A percentile compares a stretch with the other conserved stretches of the same genome.
phyloP scores from a whole-genome alignment of 2,329 filamentous ascomycete species.

The Monilinia polystroma region DNA sequence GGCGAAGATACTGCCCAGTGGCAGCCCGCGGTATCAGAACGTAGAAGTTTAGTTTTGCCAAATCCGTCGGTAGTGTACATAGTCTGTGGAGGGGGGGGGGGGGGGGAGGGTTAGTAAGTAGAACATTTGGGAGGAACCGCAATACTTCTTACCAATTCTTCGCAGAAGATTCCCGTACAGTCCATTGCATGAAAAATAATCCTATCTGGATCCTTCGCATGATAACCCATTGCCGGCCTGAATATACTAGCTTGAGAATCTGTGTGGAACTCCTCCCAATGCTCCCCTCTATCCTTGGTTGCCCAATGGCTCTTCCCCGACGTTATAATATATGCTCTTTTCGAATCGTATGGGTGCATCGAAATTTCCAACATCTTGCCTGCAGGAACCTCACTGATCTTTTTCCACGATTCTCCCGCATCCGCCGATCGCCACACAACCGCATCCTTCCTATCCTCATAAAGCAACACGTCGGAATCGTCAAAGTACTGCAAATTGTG shows the following conservation, averaged over 20 bases:
- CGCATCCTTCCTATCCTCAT: conserved; percentile 63
- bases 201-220: conserved; percentile 78
- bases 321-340: conserved; percentile 79
- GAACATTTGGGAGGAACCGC: background rate
- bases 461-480: conserved; percentile 77
- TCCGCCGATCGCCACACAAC: conserved; percentile 76
- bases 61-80: conserved; percentile 87
- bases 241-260: conserved; percentile 56
- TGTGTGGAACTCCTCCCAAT: conserved; percentile 73
- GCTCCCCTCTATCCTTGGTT: conserved; percentile 78
- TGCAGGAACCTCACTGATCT: conserved; percentile 62
- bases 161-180: conserved; percentile 63
- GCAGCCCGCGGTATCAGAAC: conserved; percentile 71
- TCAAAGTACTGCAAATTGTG: conserved; percentile 83
- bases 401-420: conserved; percentile 75
- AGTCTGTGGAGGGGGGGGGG: conserved; percentile 36
- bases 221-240: conserved; percentile 66
- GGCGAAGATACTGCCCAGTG: conserved; percentile 81
- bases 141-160: conserved; percentile 49
- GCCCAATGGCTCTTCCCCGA: conserved; percentile 70
- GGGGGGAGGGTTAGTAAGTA: conserved; percentile 24
- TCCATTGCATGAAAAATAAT: conserved; percentile 80
- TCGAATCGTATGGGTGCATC: conserved; percentile 75
- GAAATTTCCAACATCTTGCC: conserved; percentile 62
- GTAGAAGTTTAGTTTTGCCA: conserved; percentile 62